Percentiles rank a stretch among this genome's conserved stretches.
phyloP scores from a whole-genome alignment of 2,329 filamentous ascomycete genomes.

The Cercospora berteroae region DNA sequence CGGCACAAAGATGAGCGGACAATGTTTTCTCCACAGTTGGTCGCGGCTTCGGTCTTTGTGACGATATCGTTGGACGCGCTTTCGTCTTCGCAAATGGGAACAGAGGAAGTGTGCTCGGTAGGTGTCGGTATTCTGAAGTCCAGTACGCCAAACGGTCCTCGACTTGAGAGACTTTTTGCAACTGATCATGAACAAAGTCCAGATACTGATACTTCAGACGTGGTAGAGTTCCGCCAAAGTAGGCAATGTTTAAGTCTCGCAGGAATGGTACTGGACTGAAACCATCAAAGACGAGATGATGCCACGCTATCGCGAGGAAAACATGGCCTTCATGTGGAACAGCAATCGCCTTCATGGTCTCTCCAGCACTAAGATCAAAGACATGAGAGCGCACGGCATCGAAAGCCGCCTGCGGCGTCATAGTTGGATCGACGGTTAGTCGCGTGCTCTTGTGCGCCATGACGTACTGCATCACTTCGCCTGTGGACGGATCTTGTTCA shows the following conservation, averaged over 20 bases:
- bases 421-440: constrained; percentile 1
- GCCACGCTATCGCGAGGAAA: constrained; percentile 29
- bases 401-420: constrained; percentile 11
- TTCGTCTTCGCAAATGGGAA: constrained; percentile 27
- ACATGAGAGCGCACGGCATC: constrained; percentile 7
- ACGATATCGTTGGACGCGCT: constrained; percentile 18
- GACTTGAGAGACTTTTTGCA: constrained; percentile 2
- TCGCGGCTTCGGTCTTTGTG: constrained; percentile 6
- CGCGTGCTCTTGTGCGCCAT: constrained; percentile 5
- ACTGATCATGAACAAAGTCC: constrained; percentile 10
- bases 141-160: constrained; percentile 13
- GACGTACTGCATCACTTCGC: constrained; percentile 11
- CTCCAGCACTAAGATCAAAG: constrained; percentile 11
- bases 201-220: constrained; percentile 15
- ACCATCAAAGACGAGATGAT: constrained; percentile 38
- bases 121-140: constrained; percentile 2
- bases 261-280: constrained; percentile 31
- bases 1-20: constrained; percentile 6
- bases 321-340: constrained; percentile 28
- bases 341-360: constrained; percentile 15
- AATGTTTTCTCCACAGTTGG: constrained; percentile 10
- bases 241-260: constrained; percentile 27
- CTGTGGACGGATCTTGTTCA: constrained; percentile 6
- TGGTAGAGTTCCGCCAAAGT: constrained; percentile 15
- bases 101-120: constrained; percentile 27